Conservation (phyloP, 768 basidiomycete species). For the Suillus placidus region DNA sequence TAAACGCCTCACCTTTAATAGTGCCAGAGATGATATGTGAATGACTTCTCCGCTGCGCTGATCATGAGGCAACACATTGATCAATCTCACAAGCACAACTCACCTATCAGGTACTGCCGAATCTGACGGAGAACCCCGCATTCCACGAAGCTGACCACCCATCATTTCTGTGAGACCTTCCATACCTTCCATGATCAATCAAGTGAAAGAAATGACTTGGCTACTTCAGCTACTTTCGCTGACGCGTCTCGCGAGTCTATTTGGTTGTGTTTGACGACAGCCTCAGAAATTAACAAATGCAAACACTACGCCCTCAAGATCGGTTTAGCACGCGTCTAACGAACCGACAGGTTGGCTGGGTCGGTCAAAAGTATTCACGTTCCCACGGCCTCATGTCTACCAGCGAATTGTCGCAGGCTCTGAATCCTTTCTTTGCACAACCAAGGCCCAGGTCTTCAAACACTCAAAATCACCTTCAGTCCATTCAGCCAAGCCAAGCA, state of each 20-base stretch:
- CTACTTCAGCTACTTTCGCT: constrained; percentile 21
- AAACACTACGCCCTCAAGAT: constrained; percentile 24
- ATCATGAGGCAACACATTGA: constrained; percentile 11
- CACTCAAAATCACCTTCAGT: constrained; percentile 28
- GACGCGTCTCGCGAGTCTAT: constrained; percentile 41
- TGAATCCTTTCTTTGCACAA: constrained; percentile 67
- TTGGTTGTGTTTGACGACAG: constrained; percentile 26
- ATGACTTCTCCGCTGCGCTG: constrained; percentile 82
- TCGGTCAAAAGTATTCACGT: not conserved
- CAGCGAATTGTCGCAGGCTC: constrained; percentile 79
- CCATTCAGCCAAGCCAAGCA: constrained; percentile 36
- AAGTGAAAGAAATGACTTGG: not conserved
- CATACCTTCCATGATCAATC: constrained; percentile 40
- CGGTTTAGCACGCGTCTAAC: not conserved
- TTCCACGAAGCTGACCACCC: constrained; percentile 52
- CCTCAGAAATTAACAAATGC: constrained; percentile 33
- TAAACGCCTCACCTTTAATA: constrained; percentile 76
- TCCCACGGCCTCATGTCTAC: constrained; percentile 48
- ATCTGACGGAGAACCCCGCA: constrained; percentile 47
- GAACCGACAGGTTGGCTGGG: not conserved
- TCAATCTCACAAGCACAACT: constrained; percentile 21
- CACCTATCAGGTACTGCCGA: constrained; percentile 76
- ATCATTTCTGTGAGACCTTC: constrained; percentile 54
- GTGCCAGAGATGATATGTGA: constrained; percentile 95
- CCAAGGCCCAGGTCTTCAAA: constrained; percentile 36